Evolutionary conservation across 2,329 filamentous ascomycete species (phyloP).

Genomic region (Myotisia sp.): DNA sequence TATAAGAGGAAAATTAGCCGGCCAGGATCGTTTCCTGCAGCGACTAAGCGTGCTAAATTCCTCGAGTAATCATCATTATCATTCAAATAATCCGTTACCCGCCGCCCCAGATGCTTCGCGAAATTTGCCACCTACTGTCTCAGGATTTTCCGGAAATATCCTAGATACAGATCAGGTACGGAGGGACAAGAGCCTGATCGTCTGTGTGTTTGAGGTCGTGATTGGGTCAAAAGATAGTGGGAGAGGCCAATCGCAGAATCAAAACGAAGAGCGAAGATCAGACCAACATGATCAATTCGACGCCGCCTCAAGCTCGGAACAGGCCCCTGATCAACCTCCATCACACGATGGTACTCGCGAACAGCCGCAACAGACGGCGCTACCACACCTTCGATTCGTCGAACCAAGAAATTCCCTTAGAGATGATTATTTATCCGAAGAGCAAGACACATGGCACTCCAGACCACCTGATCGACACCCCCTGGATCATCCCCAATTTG

Average conservation of each 20-base stretch:
- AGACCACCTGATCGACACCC: slow-evolving; percentile 5
- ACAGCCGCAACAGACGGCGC: slow-evolving; percentile 3
- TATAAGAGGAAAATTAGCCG: slow-evolving; percentile 69
- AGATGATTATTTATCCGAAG: slow-evolving; percentile 3
- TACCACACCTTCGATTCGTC: slow-evolving; percentile 1
- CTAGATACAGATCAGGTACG: slow-evolving; percentile 76
- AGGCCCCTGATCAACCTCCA: slow-evolving; percentile 3
- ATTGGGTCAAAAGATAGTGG: slow-evolving; percentile 74
- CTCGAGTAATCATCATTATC: slow-evolving; percentile 28
- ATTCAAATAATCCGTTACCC: too few species aligned
- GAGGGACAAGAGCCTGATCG: slow-evolving; percentile 83
- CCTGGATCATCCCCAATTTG: slow-evolving; percentile 6
- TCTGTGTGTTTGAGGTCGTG: slow-evolving; percentile 69
- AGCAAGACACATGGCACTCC: slow-evolving; percentile 1
- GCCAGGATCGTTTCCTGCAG: slow-evolving; percentile 53
- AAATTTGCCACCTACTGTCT: slow-evolving; percentile 21
- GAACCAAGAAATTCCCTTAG: not conserved
- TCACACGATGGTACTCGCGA: slow-evolving; percentile 3
- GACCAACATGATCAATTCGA: slow-evolving; percentile 10
- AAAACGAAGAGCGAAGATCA: slow-evolving; percentile 18
- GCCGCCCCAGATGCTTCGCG: slow-evolving; percentile 26
- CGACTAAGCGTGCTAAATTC: slow-evolving; percentile 39
- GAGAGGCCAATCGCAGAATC: slow-evolving; percentile 33
- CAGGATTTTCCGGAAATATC: slow-evolving; percentile 46
- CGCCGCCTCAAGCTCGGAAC: slow-evolving; percentile 19